Conservation (phyloP, 805 yeast species). For the Starmerella powellii region DNA sequence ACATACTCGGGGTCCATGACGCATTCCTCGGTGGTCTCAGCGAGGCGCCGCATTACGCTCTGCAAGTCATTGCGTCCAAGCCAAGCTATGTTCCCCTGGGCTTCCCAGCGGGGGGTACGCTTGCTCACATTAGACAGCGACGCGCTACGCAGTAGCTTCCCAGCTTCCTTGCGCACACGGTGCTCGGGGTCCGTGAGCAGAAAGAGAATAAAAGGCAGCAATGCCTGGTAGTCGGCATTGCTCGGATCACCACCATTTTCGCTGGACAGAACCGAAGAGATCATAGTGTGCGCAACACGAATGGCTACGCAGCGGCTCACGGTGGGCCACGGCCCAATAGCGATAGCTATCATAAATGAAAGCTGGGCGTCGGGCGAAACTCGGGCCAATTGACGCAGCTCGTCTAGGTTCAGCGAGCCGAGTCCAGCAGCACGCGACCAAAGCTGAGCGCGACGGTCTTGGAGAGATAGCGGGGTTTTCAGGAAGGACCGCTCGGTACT, state of each 20-base stretch:
- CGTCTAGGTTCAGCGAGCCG: conserved; percentile 8
- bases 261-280: conserved; percentile 16
- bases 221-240: conserved; percentile 28
- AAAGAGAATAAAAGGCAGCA: conserved; percentile 27
- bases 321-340: conserved; percentile 28
- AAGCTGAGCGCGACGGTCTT: conserved; percentile 17
- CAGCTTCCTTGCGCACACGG: conserved; percentile 27
- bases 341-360: conserved; percentile 30
- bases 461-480: conserved; percentile 9
- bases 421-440: conserved; percentile 21
- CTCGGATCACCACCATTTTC: not conserved
- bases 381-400: conserved; percentile 16
- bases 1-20: conserved; percentile 42
- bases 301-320: conserved; percentile 31
- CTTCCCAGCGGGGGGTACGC: conserved; percentile 18
- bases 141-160: conserved; percentile 16
- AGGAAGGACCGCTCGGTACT: conserved; percentile 17
- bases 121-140: conserved; percentile 3
- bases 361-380: conserved; percentile 21
- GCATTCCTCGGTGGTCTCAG: conserved; percentile 35
- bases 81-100: conserved; percentile 31
- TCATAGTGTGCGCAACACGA: conserved; percentile 15
- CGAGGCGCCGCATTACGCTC: conserved; percentile 31
- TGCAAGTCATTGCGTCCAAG: conserved; percentile 52
- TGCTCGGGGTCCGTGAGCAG: conserved; percentile 28